Evolutionary conservation across 257 asterid genomes (phyloP), one percentile per base, ranked within the genome.

Genomic region (Prunella vulgaris): DNA sequence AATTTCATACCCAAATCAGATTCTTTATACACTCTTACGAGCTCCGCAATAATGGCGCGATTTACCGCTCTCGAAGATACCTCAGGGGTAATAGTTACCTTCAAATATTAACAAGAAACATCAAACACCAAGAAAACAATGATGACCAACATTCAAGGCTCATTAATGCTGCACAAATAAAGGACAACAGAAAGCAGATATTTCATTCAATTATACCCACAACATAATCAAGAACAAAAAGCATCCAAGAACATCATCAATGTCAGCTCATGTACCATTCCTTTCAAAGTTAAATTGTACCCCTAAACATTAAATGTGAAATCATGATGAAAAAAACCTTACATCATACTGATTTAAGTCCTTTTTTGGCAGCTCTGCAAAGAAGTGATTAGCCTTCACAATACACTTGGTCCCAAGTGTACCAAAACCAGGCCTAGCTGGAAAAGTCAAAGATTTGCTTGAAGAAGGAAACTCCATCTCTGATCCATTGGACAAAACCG

Each of bases 381-480:
- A 79, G 87, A 94, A 94, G 87, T 94, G 97, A 84, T 94, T 94
- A 61, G 99, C 99, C 86, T 94, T 94, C 33, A 94, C 99, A 63
- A 91, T 83, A 71, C 99, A 94, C 74, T 79, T 94, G 62, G 96
- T 85, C 78, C 99, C 99, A 5, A 89, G 84, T 72, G 86, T 93
- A 63, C 99, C 99, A 69, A 76, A 94, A 2, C 97, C 98, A 5
- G 99, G 99, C 79, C 99, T 78, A 28, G 85, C 74, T 1, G 98
- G 85, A 73, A 91, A 94, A 66, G 81, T 81, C 85, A 87, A 60
- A 49, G 92, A 74, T 80, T 94, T 94, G 84, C 90, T 89, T 40
- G 99, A 87, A 70, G 84, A 67, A 68, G 96, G 90, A 76, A 82
- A 91, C 0, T 84, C 79, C 56, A 75, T 54, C 25, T 69, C 83